A percentile compares a stretch with the other conserved stretches of the same genome.
phyloP scores from a whole-genome alignment of 139 green algal species.

The Micromonas commoda region DNA sequence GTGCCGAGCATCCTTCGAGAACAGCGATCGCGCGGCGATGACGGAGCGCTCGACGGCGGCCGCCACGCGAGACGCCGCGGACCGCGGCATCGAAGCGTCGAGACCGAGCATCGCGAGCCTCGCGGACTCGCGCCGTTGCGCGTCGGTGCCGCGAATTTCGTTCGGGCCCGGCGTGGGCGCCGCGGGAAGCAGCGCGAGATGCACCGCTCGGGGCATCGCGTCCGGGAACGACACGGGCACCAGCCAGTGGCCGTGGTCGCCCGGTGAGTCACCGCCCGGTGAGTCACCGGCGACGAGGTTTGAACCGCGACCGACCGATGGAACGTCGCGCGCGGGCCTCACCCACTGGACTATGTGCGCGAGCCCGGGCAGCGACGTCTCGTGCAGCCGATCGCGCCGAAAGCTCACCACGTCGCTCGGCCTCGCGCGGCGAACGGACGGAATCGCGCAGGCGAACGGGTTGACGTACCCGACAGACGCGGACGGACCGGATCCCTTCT shows the following conservation, averaged over 20 bases:
- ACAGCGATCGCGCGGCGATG: no score
- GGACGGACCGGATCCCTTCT: no score
- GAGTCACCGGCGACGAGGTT: neutral
- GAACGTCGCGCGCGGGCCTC: neutral
- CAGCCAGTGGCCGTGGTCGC: no score
- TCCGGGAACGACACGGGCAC: neutral
- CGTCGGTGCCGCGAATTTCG: no score
- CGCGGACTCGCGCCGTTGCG: no score
- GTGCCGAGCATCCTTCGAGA: no score
- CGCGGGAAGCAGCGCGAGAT: neutral
- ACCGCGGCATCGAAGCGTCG: no score
- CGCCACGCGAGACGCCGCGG: no score
- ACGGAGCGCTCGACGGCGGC: no score
- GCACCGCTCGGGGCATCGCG: neutral
- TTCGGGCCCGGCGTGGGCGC: neutral
- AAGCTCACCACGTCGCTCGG: neutral
- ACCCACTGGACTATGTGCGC: neutral
- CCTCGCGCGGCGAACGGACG: neutral
- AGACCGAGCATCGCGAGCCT: no score
- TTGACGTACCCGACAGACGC: no score
- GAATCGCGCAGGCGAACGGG: neutral
- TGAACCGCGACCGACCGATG: neutral
- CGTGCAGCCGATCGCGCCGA: neutral
- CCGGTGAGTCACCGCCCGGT: neutral
- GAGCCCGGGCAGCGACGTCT: neutral